A percentile compares a stretch with the other conserved stretches of the same genome.
phyloP scores from a whole-genome alignment of 1,284 basidiomycete genomes.

The Rhodotorula sp. region DNA sequence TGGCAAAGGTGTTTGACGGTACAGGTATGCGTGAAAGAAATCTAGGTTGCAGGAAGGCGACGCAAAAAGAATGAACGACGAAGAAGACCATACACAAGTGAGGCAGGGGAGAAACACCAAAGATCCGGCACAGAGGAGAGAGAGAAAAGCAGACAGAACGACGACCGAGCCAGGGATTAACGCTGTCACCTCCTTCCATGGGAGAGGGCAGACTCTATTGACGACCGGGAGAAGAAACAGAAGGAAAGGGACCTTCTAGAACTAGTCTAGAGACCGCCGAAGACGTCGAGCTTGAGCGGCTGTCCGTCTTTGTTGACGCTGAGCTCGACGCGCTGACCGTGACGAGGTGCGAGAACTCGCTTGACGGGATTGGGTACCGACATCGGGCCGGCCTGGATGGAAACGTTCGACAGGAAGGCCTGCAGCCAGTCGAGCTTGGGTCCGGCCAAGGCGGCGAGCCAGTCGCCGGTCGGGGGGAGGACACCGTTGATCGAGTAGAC shows the following conservation, averaged over 20 bases:
- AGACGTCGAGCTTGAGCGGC: conserved; percentile 49
- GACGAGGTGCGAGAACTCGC: conserved; percentile 78
- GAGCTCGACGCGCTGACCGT: conserved; percentile 72
- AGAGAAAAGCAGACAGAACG: neutral
- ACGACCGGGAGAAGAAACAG: neutral
- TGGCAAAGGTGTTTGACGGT: no score
- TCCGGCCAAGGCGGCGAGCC: conserved; percentile 84
- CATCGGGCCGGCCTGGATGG: conserved; percentile 72
- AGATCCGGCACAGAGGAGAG: neutral
- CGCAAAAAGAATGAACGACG: neutral
- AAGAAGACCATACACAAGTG: neutral
- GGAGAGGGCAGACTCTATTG: neutral
- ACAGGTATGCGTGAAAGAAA: neutral
- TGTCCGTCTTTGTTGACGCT: conserved; percentile 52
- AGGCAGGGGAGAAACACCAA: neutral
- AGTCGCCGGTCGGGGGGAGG: conserved; percentile 55
- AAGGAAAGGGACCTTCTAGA: neutral
- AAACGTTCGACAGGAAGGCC: conserved; percentile 76
- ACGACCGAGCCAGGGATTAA: neutral
- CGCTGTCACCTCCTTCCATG: neutral
- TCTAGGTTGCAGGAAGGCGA: conserved; percentile 3
- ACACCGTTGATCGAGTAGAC: conserved; percentile 44
- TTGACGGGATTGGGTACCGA: conserved; percentile 88
- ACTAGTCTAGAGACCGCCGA: conserved; percentile 29
- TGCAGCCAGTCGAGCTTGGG: conserved; percentile 77